Evolutionary conservation across 441 rosid species (phyloP).

Genomic region (Corymbia citriodora): DNA sequence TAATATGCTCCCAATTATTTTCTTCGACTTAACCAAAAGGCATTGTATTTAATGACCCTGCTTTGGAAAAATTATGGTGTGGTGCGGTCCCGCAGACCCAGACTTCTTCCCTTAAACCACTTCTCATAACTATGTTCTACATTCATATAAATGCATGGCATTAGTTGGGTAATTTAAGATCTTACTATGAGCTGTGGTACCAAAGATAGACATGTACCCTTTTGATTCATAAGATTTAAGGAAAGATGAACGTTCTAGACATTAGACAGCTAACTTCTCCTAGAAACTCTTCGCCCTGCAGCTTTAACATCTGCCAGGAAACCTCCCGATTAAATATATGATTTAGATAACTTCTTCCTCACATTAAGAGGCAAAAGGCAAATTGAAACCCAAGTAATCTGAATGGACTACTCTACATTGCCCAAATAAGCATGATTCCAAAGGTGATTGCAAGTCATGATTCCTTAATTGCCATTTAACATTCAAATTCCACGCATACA

Average conservation of each 20-base stretch:
- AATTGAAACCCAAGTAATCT: background rate
- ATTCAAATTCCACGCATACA: background rate
- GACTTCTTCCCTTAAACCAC: background rate
- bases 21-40: background rate
- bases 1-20: background rate
- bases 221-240: background rate
- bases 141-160: background rate
- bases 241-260: background rate
- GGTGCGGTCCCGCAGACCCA: too few relatives aligned
- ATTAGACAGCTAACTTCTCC: conserved; percentile 71
- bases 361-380: background rate
- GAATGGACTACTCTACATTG: background rate
- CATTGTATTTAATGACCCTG: background rate
- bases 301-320: conserved; percentile 41
- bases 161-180: background rate
- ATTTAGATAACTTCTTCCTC: background rate
- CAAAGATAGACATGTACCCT: background rate
- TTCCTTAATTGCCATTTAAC: background rate
- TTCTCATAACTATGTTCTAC: background rate
- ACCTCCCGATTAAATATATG: background rate
- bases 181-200: too few relatives aligned
- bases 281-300: conserved; percentile 58
- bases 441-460: background rate
- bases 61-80: too few relatives aligned
- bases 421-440: background rate